Evolutionary conservation across 345 rosid genomes (phyloP), one percentile per base, ranked within the genome.

Genomic region (Eutrema heterophyllum): DNA sequence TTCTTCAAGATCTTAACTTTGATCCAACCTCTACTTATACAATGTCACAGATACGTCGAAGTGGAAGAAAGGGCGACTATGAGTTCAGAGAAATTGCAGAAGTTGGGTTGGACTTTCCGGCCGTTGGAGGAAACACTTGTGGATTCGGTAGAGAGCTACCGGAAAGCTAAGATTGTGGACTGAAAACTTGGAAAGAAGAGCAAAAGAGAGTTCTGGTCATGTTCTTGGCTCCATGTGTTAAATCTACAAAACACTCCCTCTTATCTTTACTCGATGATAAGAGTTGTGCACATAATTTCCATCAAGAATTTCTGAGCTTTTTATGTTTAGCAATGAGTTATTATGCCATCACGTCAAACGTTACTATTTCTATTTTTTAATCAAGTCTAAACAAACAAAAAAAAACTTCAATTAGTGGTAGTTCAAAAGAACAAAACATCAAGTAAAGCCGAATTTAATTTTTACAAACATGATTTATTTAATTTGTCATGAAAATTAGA

Each of bases 91-190:
- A 87, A 79, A 57, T 52, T 87, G 72, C 83, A 80, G 79, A 79
- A 50, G 46, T 72, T 85, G 51, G 91, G 92, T 15, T 89, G 90
- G 96, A 80, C 66, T 58, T 84, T 75, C 64, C 44, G 84, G 57
- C 82, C 87, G 0, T 66, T 86, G 65, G 91, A 87, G 50, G 84
- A 90, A 67, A 88, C 84, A 54, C 82, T 85, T 6, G 75, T 56
- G 6, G 91, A 90, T 67, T 78, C 91, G 10, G 75, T 82, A 1
- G 84, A 80, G 66, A 82, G 90, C 76, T 84, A 81, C 52, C 65
- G 33, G 55, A 78, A 80, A 64, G 81, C 80, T 43, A 87, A 86
- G 57, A 76, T 84, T 71, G 66, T 89, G 56, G 65, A 84, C 58
- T 82, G 57, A 64, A 24, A 18, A 24, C 50, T 69, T 49, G 33